These are phyloP conservation scores for Auricularia sp. DNA, from an alignment of 768 basidiomycete genomes.

Conservation along the genomic window DNA sequence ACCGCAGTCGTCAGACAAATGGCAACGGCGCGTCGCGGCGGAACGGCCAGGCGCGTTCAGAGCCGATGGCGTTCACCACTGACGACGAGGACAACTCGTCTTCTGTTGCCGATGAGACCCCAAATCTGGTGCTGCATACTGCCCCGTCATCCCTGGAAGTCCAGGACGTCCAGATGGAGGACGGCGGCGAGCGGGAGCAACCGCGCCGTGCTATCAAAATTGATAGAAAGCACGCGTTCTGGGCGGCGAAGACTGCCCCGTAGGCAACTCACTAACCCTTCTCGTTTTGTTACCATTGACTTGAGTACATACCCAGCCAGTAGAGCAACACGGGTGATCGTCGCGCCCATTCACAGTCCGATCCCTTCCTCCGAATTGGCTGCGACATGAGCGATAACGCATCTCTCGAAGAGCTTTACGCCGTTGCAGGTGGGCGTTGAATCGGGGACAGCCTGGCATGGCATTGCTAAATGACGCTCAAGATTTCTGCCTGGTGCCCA, in stretches of 20 bases:
- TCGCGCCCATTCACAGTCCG: background rate
- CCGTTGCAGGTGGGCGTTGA: constrained; percentile 51
- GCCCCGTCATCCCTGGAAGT: background rate
- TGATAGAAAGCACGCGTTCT: background rate
- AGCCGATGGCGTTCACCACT: background rate
- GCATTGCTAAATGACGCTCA: no score
- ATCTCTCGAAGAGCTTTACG: constrained; percentile 47
- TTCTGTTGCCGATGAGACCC: background rate
- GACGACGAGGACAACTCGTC: background rate
- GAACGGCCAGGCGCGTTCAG: background rate
- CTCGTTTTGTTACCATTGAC: no score
- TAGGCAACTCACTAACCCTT: background rate
- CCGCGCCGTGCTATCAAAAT: background rate
- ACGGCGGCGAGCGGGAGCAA: background rate
- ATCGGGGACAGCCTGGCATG: no score
- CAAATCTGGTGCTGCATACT: background rate
- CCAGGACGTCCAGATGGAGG: background rate
- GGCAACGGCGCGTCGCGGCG: background rate
- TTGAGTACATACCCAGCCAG: no score
- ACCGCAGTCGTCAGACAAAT: background rate
- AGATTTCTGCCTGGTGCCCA: constrained; percentile 88
- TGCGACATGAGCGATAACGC: constrained; percentile 3
- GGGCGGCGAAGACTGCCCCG: background rate
- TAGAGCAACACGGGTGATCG: background rate
- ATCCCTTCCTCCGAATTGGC: background rate